These are phyloP conservation scores for Irineochytrium annulatum DNA, from an alignment of 192 early-diverging fungal species.

Conservation along the genomic window DNA sequence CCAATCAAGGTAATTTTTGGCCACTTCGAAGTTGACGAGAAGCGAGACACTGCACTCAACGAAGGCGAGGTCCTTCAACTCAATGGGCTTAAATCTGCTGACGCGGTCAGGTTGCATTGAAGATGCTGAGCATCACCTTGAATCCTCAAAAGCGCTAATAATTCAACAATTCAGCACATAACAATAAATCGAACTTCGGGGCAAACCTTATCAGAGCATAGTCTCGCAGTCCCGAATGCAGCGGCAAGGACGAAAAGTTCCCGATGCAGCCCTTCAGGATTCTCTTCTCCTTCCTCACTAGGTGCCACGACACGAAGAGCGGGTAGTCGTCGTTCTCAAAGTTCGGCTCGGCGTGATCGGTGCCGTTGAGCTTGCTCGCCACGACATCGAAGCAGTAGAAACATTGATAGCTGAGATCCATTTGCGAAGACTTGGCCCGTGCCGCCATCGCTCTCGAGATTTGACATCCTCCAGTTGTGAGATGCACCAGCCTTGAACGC, in stretches of 20 bases:
- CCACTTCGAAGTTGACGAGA: slow-evolving; percentile 83
- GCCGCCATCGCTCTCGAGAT: too few species aligned
- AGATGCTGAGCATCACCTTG: slow-evolving; percentile 2
- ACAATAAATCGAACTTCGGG: neutral
- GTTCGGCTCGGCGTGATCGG: neutral
- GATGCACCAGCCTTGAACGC: too few species aligned
- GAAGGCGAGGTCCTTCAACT: slow-evolving; percentile 53
- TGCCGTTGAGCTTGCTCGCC: neutral
- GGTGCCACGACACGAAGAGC: slow-evolving; percentile 79
- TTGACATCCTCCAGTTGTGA: too few species aligned
- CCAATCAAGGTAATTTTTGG: slow-evolving; percentile 76
- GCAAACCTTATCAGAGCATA: slow-evolving; percentile 74
- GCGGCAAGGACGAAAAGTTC: slow-evolving; percentile 69
- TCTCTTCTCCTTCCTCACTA: slow-evolving; percentile 28
- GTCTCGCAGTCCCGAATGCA: slow-evolving; percentile 68
- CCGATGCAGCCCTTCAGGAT: slow-evolving; percentile 90
- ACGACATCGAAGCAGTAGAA: slow-evolving; percentile 1
- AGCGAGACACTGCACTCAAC: slow-evolving; percentile 81
- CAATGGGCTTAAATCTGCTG: slow-evolving; percentile 79
- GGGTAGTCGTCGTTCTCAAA: slow-evolving; percentile 33
- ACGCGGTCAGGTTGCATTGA: slow-evolving; percentile 78
- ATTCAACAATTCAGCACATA: neutral
- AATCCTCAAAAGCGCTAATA: too few species aligned
- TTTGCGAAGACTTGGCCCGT: too few species aligned
- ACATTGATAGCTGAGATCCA: too few species aligned